A percentile compares a stretch with the other conserved stretches of the same genome.
phyloP scores from a whole-genome alignment of 306 rosid species.

The Castanopsis chinensis region DNA sequence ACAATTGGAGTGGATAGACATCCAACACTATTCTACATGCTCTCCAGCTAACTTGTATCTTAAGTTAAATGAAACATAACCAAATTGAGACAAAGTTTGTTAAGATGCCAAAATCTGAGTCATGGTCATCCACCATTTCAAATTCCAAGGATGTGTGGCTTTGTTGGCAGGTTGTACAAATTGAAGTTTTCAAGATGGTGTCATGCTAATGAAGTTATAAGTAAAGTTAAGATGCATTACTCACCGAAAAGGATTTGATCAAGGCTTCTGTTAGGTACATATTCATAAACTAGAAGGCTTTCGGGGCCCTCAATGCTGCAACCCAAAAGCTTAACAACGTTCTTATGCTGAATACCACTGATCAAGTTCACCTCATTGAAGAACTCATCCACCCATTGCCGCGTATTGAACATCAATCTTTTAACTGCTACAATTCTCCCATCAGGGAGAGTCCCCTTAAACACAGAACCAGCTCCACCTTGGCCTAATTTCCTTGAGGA shows the following conservation, averaged over 20 bases:
- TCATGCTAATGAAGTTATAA: background rate
- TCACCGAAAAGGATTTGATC: conserved; percentile 54
- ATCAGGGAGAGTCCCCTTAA: conserved; percentile 50
- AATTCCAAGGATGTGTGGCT: background rate
- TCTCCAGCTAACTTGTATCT: too few species aligned
- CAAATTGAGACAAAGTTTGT: too few species aligned
- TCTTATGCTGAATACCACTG: conserved; percentile 53
- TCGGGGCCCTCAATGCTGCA: conserved; percentile 79
- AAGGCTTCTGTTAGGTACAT: conserved; percentile 53
- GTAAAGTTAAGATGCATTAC: background rate
- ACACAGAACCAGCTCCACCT: conserved; percentile 57
- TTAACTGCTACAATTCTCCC: conserved; percentile 61
- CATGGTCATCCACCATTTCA: too few species aligned
- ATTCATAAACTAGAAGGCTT: conserved; percentile 71
- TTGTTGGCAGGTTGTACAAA: background rate
- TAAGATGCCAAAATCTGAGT: too few species aligned
- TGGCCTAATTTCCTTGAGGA: conserved; percentile 46
- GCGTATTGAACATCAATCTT: conserved; percentile 47
- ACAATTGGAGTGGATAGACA: too few species aligned
- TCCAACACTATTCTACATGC: too few species aligned
- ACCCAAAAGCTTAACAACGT: conserved; percentile 60
- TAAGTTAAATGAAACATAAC: too few species aligned
- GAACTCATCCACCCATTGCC: conserved; percentile 62
- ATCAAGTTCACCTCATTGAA: conserved; percentile 61
- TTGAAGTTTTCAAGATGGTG: background rate